These are phyloP conservation scores for Yarrowia sp. DNA, from an alignment of 805 yeast genomes.

Conservation along the genomic window DNA sequence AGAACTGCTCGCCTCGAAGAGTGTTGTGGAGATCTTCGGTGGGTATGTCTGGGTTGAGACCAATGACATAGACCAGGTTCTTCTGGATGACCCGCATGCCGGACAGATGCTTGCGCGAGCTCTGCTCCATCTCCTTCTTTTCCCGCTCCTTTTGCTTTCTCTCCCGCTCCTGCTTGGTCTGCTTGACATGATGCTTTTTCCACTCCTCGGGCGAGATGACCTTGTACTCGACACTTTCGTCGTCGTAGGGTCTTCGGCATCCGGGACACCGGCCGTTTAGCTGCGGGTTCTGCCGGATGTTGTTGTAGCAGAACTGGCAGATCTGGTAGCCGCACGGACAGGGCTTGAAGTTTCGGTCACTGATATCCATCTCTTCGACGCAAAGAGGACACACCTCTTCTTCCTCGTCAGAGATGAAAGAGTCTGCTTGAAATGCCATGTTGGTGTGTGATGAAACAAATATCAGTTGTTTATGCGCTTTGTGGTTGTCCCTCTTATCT, in stretches of 20 bases:
- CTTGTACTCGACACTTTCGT: slow-evolving; percentile 87
- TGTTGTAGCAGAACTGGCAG: slow-evolving; percentile 97
- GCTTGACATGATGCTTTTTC: slow-evolving; percentile 79
- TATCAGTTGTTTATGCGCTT: slow-evolving; percentile 7
- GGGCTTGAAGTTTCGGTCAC: slow-evolving; percentile 97
- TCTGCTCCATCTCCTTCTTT: slow-evolving; percentile 85
- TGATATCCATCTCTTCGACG: slow-evolving; percentile 96
- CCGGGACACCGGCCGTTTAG: slow-evolving; percentile 97
- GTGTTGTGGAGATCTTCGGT: slow-evolving; percentile 85
- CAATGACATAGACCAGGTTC: slow-evolving; percentile 94
- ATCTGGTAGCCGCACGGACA: slow-evolving; percentile 99
- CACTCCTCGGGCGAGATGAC: slow-evolving; percentile 85
- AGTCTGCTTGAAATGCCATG: slow-evolving; percentile 36
- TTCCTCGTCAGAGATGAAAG: slow-evolving; percentile 38
- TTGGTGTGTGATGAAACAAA: no score
- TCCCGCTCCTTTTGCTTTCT: slow-evolving; percentile 86
- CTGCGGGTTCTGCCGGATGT: slow-evolving; percentile 93
- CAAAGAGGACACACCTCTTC: slow-evolving; percentile 73
- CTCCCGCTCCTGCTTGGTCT: slow-evolving; percentile 76
- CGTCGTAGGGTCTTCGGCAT: slow-evolving; percentile 93
- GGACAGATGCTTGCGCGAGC: slow-evolving; percentile 86
- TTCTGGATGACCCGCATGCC: slow-evolving; percentile 99
- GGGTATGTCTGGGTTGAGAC: slow-evolving; percentile 84
- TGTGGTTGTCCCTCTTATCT: background rate
- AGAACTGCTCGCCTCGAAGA: slow-evolving; percentile 86